Conservation (phyloP, 352 stramenopile genomes). For the Globisporangium paroecandrum region DNA sequence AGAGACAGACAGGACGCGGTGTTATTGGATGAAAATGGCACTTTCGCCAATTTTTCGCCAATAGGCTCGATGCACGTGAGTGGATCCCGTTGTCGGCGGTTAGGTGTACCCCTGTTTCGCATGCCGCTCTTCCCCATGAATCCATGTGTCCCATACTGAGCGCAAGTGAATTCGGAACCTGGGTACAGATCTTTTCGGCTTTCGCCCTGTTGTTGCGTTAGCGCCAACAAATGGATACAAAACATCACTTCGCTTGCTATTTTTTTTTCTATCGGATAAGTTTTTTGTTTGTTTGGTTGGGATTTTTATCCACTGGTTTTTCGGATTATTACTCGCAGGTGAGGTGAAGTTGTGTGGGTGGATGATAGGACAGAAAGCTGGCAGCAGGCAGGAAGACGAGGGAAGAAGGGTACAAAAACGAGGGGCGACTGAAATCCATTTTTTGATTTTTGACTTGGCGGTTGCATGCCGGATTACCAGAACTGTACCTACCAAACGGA, state of each 20-base stretch:
- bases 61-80: neutral
- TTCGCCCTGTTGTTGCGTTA: conserved; percentile 1
- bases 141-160: conserved; percentile 4
- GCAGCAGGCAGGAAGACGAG: neutral
- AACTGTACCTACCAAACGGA: neutral
- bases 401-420: conserved; percentile 9
- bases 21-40: conserved; percentile 12
- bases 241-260: neutral
- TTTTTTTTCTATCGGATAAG: conserved; percentile 4
- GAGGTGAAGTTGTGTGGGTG: neutral
- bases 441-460: neutral
- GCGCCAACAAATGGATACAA: conserved; percentile 12
- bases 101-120: conserved; percentile 1
- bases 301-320: neutral
- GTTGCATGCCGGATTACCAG: conserved; percentile 11
- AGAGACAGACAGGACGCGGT: neutral
- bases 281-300: neutral
- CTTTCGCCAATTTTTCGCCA: neutral
- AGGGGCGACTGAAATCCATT: neutral
- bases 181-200: conserved; percentile 5
- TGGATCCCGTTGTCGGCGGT: neutral
- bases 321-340: neutral
- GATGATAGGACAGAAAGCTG: neutral
- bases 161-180: neutral
- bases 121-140: conserved; percentile 8